Conservation (phyloP, 208 protist species). For the Leishmania mexicana region DNA sequence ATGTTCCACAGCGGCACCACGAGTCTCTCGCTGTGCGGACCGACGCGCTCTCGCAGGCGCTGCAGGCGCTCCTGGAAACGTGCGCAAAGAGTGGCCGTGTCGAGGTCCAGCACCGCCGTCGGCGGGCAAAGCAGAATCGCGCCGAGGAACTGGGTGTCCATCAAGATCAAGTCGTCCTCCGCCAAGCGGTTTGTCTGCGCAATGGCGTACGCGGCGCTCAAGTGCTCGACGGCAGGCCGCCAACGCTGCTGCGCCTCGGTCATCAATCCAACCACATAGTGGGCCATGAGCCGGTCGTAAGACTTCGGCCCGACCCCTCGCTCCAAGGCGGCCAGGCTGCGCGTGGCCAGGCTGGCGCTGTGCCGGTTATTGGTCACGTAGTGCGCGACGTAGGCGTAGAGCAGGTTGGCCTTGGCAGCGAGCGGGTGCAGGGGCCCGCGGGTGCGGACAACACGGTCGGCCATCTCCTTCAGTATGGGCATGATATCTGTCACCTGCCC, state of each 20-base stretch:
- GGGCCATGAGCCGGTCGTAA: constrained; percentile 29
- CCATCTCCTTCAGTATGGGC: constrained; percentile 39
- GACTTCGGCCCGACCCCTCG: constrained; percentile 35
- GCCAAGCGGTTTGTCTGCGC: constrained; percentile 37
- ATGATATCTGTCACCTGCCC: constrained; percentile 29
- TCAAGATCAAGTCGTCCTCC: constrained; percentile 28
- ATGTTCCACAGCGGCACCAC: constrained; percentile 48
- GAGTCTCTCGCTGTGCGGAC: constrained; percentile 33
- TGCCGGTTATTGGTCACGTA: constrained; percentile 27
- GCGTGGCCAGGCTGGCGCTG: constrained; percentile 33
- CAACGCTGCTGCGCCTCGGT: constrained; percentile 42
- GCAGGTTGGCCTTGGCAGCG: constrained; percentile 36
- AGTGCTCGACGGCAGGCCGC: constrained; percentile 50
- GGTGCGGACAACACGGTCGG: constrained; percentile 34
- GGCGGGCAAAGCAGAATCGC: constrained; percentile 44
- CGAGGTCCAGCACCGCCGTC: constrained; percentile 34
- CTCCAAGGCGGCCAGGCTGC: constrained; percentile 39
- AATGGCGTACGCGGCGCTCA: constrained; percentile 53
- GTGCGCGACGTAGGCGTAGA: constrained; percentile 35
- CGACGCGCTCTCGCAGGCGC: constrained; percentile 33
- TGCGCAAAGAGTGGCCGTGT: constrained; percentile 24
- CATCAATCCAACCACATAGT: constrained; percentile 29
- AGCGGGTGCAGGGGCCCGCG: constrained; percentile 56
- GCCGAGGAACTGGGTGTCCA: constrained; percentile 47
- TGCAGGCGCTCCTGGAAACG: constrained; percentile 12